These are phyloP conservation scores for Xeromyces bisporus DNA, from an alignment of 495 filamentous ascomycete genomes.

Conservation along the genomic window DNA sequence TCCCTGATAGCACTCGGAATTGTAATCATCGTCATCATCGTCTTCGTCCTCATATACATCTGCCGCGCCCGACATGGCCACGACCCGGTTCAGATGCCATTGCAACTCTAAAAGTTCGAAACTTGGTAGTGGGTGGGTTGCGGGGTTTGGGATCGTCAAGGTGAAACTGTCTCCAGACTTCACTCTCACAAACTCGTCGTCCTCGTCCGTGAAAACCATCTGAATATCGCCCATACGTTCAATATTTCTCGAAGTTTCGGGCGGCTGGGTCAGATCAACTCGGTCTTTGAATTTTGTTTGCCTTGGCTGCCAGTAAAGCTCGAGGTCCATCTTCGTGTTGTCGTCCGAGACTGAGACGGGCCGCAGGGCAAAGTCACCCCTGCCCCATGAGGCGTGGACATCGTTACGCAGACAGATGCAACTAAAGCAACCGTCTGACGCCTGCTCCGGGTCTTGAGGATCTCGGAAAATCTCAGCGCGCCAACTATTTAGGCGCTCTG, in stretches of 20 bases:
- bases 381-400: neutral
- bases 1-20: neutral
- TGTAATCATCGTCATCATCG: neutral
- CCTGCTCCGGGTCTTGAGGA: neutral
- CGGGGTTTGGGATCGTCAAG: neutral
- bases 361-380: neutral
- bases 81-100: neutral
- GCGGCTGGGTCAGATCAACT: neutral
- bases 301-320: neutral
- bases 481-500: neutral
- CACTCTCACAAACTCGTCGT: neutral
- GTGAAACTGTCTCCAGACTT: neutral
- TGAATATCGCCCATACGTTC: neutral
- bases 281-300: neutral
- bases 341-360: neutral
- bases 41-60: conserved; percentile 1
- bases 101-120: neutral
- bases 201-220: neutral
- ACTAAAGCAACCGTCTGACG: neutral
- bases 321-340: neutral
- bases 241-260: neutral
- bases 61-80: neutral
- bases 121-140: neutral
- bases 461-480: neutral
- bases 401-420: neutral